Base-by-base conservation (phyloP, 2,329 filamentous ascomycete species). In the Pestalotiopsis fici region DNA sequence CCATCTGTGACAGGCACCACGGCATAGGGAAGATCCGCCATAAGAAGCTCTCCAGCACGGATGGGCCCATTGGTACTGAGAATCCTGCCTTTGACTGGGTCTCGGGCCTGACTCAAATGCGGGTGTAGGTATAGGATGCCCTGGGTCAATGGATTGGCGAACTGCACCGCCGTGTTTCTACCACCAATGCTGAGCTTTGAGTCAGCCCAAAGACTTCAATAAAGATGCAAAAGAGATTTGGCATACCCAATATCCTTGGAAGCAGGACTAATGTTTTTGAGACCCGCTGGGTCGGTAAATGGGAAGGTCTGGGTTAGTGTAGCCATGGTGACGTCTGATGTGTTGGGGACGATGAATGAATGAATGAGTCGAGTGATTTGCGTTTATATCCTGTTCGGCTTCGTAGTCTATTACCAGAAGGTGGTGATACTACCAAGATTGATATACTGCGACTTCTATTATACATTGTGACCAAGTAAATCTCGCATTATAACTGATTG, bases 151-250 rank as follows among this genome's bases (percentile, higher is more conserved):
- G 43, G 43, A 47, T 47, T 47, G 18, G 43, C 43, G 6, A 4
- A 47, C 18, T 47, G 43, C 18, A 6, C 18, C 15, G 2, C 3
- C 6, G 4, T 6, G 43, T 47, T 47, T 47, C 18, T 47, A 47
- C 2, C 43, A 21, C 6, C 0, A 47, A 2, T 47, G 1, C 15
- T 21, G 0, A 1, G 2, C 13, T 47, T 0, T 6, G 43, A 1
- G 43, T 47, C 6, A 47, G 12, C 18, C 1, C 4, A 0, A 6
- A 1, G 43, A n/a, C 43, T 47, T 1, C 2, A 3, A 4, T 47
- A n/a, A 15, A 3, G 15, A 18, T 47, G 2, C 0, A 5, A 13
- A 47, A 4, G 4, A 4, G 12, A 47, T 47, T 4, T 18, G 0
- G 15, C 43, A 18, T 47, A 47, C 43, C 18, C 4, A 5, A 47